phyloP scores from a whole-genome alignment of 257 asterid genomes.

The Eustoma russellianum region DNA sequence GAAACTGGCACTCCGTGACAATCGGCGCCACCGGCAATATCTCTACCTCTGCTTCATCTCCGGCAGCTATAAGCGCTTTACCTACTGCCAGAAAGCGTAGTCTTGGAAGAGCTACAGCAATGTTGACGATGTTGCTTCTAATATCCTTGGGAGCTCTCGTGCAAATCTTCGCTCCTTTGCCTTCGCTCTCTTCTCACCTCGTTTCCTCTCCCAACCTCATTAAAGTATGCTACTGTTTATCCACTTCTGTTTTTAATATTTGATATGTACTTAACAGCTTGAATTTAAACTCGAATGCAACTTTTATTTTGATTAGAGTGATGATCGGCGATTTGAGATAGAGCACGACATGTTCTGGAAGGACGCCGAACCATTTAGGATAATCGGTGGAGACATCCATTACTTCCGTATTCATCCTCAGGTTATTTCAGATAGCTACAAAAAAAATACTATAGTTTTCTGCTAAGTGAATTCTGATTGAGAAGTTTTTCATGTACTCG shows the following conservation, averaged over 20 bases:
- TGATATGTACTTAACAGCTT: neutral
- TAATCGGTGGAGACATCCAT: slow-evolving; percentile 93
- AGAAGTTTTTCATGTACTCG: slow-evolving; percentile 11
- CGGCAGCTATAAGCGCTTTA: neutral
- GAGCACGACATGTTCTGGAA: slow-evolving; percentile 82
- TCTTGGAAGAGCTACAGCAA: slow-evolving; percentile 9
- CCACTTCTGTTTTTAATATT: slow-evolving; percentile 1
- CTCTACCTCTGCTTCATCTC: neutral
- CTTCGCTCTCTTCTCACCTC: slow-evolving; percentile 30
- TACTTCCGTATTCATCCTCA: slow-evolving; percentile 79
- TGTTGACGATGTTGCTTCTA: slow-evolving; percentile 29
- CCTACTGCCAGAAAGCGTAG: slow-evolving; percentile 8
- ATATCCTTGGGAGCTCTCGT: slow-evolving; percentile 33
- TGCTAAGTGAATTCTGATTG: slow-evolving; percentile 6
- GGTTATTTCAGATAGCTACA: slow-evolving; percentile 35
- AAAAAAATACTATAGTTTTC: no score
- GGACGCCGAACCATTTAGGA: slow-evolving; percentile 73
- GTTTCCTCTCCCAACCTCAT: slow-evolving; percentile 19
- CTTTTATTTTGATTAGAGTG: slow-evolving; percentile 23
- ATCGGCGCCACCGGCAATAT: neutral
- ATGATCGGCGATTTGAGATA: slow-evolving; percentile 51
- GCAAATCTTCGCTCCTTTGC: slow-evolving; percentile 47
- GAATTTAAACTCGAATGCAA: neutral
- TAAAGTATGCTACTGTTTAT: slow-evolving; percentile 18
- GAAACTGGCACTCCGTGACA: neutral